A percentile compares a stretch with the other conserved stretches of the same genome.
Conservation (phyloP, 495 filamentous ascomycete species). For the Saxispiralis lemnorum region DNA sequence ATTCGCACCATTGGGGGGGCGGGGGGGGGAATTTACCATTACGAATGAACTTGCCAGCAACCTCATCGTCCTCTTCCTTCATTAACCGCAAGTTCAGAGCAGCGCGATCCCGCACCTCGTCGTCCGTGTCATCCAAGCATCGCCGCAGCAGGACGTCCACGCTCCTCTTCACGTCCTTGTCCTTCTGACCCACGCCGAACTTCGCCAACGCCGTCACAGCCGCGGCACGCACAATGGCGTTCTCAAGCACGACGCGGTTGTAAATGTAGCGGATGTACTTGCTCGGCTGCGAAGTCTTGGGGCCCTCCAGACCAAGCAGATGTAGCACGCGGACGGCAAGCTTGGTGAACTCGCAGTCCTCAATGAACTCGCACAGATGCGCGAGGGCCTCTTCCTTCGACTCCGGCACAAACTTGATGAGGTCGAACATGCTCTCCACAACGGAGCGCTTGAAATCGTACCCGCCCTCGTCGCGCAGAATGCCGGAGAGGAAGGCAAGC, state of each 20-base stretch:
- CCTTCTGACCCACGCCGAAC: constrained; percentile 92
- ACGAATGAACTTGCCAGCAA: constrained; percentile 60
- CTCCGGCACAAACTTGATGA: constrained; percentile 97
- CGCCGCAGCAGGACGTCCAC: constrained; percentile 82
- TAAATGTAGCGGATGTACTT: constrained; percentile 99
- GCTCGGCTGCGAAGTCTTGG: constrained; percentile 85
- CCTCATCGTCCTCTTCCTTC: constrained; percentile 61
- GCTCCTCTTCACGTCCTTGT: constrained; percentile 87
- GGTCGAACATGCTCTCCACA: constrained; percentile 97
- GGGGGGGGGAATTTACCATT: constrained; percentile 43
- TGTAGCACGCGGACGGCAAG: constrained; percentile 88
- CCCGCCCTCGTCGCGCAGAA: constrained; percentile 87
- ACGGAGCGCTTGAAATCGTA: constrained; percentile 97
- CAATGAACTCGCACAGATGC: constrained; percentile 96
- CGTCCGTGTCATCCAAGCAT: constrained; percentile 91
- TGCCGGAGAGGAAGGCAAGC: constrained; percentile 87
- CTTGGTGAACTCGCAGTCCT: constrained; percentile 99
- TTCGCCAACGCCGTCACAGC: constrained; percentile 92
- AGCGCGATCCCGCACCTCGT: constrained; percentile 92
- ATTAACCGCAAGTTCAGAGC: constrained; percentile 85
- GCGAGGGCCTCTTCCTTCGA: constrained; percentile 94
- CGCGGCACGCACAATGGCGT: constrained; percentile 85
- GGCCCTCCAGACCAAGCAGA: constrained; percentile 82
- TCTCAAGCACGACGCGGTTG: constrained; percentile 94
- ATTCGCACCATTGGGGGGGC: background rate